Evolutionary conservation across 768 basidiomycete species (phyloP).

Genomic region (Kwoniella botswanensis): DNA sequence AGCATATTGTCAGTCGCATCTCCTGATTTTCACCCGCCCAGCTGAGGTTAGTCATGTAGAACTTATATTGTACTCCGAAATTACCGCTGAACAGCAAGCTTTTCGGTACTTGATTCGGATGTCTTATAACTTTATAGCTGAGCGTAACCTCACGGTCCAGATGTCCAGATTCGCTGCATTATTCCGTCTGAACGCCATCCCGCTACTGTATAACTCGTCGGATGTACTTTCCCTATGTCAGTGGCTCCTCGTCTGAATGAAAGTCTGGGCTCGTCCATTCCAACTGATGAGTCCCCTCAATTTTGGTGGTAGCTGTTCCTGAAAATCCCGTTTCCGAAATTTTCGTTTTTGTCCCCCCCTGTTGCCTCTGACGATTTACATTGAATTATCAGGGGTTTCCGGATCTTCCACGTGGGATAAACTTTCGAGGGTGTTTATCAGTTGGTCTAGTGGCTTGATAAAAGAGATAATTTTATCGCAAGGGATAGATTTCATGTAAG

Average conservation of each 20-base stretch:
- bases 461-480: background rate
- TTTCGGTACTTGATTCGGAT: background rate
- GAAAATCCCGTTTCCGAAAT: slow-evolving; percentile 21
- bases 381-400: slow-evolving; percentile 1
- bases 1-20: no score
- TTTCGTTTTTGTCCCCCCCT: slow-evolving; percentile 1
- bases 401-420: slow-evolving; percentile 13
- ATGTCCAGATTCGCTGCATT: background rate
- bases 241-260: background rate
- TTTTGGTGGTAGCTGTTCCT: background rate
- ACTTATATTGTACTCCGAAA: no score
- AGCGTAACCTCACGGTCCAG: background rate
- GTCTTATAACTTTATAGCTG: background rate
- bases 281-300: slow-evolving; percentile 17
- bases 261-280: background rate
- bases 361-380: background rate
- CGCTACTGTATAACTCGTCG: background rate
- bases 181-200: slow-evolving; percentile 7
- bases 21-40: no score
- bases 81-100: background rate
- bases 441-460: slow-evolving; percentile 20
- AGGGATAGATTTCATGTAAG: slow-evolving; percentile 2
- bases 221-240: background rate
- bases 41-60: no score
- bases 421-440: slow-evolving; percentile 12